phyloP scores from a whole-genome alignment of 2,329 filamentous ascomycete species.

The Pyrenophora teres region DNA sequence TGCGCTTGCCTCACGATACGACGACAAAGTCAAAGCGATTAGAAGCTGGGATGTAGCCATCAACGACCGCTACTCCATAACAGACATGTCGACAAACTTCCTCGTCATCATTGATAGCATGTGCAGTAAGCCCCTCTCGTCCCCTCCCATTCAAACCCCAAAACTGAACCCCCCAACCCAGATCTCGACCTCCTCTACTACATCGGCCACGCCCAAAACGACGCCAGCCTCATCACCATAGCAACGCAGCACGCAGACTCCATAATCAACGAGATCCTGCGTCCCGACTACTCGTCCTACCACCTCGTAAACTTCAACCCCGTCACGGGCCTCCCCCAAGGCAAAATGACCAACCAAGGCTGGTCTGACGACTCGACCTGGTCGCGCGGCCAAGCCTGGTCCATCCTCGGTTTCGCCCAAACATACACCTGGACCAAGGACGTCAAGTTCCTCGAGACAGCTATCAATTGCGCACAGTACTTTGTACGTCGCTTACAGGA shows the following conservation, averaged over 20 bases:
- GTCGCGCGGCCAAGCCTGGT: conserved; percentile 58
- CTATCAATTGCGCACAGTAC: conserved; percentile 53
- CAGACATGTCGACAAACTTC: conserved; percentile 44
- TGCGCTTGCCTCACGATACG: conserved; percentile 52
- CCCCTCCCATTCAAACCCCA: neutral
- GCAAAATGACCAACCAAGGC: conserved; percentile 57
- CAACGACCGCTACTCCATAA: conserved; percentile 46
- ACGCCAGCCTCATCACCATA: conserved; percentile 39
- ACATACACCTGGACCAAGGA: conserved; percentile 56
- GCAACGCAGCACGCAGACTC: conserved; percentile 49
- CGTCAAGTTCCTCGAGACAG: conserved; percentile 50
- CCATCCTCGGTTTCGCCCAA: conserved; percentile 55
- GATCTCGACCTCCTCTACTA: conserved; percentile 50
- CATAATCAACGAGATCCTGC: conserved; percentile 44
- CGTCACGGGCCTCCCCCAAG: conserved; percentile 50
- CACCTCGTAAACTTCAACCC: conserved; percentile 57
- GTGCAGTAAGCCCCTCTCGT: conserved; percentile 35
- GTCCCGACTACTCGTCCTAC: conserved; percentile 43
- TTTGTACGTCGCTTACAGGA: conserved; percentile 51
- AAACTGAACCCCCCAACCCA: conserved; percentile 13
- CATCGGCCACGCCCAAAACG: conserved; percentile 37
- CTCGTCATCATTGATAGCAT: conserved; percentile 53
- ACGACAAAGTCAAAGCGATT: conserved; percentile 51
- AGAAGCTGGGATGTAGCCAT: conserved; percentile 56
- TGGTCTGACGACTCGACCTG: conserved; percentile 53